phyloP scores from a whole-genome alignment of 441 rosid genomes.

The Aquilaria agallochum region DNA sequence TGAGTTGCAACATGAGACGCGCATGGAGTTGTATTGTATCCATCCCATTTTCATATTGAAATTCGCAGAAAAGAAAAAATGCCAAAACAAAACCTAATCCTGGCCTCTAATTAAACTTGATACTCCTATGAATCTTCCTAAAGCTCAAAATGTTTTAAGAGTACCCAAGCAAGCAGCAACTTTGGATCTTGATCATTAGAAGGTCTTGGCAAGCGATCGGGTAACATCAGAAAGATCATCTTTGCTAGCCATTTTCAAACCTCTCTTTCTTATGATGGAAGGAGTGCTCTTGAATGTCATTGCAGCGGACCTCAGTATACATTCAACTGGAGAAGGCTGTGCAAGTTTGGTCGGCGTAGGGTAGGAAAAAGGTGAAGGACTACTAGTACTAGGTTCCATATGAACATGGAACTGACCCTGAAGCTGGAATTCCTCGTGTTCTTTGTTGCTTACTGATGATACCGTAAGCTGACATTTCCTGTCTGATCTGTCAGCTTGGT shows the following conservation, averaged over 20 bases:
- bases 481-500: background rate
- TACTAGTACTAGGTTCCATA: too few relatives aligned
- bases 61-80: too few relatives aligned
- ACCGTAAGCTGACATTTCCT: background rate
- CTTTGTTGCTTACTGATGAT: too few relatives aligned
- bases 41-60: too few relatives aligned
- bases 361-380: background rate
- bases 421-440: background rate
- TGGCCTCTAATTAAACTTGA: background rate
- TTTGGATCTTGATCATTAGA: background rate
- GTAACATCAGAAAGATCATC: background rate
- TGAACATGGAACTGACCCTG: background rate
- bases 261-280: constrained; percentile 12
- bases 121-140: background rate
- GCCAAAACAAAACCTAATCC: too few relatives aligned
- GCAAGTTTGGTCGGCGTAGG: background rate
- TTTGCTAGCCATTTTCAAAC: background rate
- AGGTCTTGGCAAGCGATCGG: constrained; percentile 4
- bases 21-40: too few relatives aligned
- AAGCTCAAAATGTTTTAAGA: background rate
- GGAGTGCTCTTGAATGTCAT: constrained; percentile 15
- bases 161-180: background rate
- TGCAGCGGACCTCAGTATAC: constrained; percentile 13
- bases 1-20: too few relatives aligned
- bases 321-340: background rate